A percentile compares a stretch with the other conserved stretches of the same genome.
phyloP scores from a whole-genome alignment of 495 filamentous ascomycete species.

The Gamarada debralockiae region DNA sequence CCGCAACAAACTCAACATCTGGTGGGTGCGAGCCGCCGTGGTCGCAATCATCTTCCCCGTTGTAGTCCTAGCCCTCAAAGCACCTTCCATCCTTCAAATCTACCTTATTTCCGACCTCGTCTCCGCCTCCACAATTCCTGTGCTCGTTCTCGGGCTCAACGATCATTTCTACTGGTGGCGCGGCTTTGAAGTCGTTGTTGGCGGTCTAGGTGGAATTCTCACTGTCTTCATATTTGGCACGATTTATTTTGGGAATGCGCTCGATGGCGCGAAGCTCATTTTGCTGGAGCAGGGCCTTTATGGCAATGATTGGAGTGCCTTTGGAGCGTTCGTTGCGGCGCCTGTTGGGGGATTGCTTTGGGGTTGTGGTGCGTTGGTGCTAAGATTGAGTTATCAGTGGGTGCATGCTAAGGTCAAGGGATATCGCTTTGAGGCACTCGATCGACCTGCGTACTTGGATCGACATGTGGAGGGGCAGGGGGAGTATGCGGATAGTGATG shows the following conservation, averaged over 20 bases:
- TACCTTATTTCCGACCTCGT: slow-evolving; percentile 74
- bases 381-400: slow-evolving; percentile 51
- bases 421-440: slow-evolving; percentile 57
- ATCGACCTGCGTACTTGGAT: slow-evolving; percentile 39
- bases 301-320: slow-evolving; percentile 67
- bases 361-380: slow-evolving; percentile 53
- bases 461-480: slow-evolving; percentile 10
- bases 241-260: slow-evolving; percentile 61
- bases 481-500: slow-evolving; percentile 27
- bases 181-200: slow-evolving; percentile 69
- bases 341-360: slow-evolving; percentile 69
- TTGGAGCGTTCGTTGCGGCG: slow-evolving; percentile 76
- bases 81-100: slow-evolving; percentile 68
- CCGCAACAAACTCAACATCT: slow-evolving; percentile 66
- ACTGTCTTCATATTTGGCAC: slow-evolving; percentile 74
- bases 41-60: slow-evolving; percentile 66
- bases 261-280: slow-evolving; percentile 60
- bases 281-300: slow-evolving; percentile 68
- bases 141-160: slow-evolving; percentile 61
- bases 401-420: slow-evolving; percentile 46
- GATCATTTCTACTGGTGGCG: slow-evolving; percentile 65
- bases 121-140: slow-evolving; percentile 64
- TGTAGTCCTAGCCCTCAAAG: slow-evolving; percentile 64
- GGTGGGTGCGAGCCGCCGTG: slow-evolving; percentile 61
- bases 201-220: slow-evolving; percentile 66